Base-by-base conservation (phyloP, 495 filamentous ascomycete genomes). In the Haplographium delicatum region DNA sequence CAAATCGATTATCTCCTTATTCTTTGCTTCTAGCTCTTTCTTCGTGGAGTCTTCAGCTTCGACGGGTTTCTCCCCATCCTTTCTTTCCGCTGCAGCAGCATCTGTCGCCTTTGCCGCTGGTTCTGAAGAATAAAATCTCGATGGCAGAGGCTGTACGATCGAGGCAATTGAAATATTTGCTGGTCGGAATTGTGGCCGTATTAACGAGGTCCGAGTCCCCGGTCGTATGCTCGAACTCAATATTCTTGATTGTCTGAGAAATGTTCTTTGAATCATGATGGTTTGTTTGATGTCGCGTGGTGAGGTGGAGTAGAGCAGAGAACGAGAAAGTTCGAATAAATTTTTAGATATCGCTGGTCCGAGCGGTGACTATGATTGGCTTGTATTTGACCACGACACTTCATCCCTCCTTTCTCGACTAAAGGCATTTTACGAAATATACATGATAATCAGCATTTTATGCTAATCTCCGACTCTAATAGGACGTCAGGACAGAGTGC, bases 21-120 rank as follows among this genome's bases (percentile, higher is more conserved):
- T 82, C 75, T 91, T 94, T 41, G 80, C 75, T 66, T 95, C 89
- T 7, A 95, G 66, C 73, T 95, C 83, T 64, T 80, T 77, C 63
- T 70, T 72, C 19, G 79, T 57, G 25, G 72, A 58, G 13, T 69
- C 70, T 27, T 65, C 67, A 13, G 26, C 56, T 8, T 60, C 57
- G 22, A 35, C 34, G 26, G 16, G 15, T 56, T 59, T 48, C 59
- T 56, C 54, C 48, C 61, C 59, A 35, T 65, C 58, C 6, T 61
- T 61, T 31, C 65, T 64, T 18, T 64, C 65, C 18, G 39, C 22
- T 19, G 35, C 34, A 49, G 48, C 53, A 9, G 23, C 54, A 22
- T 55, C 40, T 42, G 41, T 58, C 50, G 38, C 58, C 65, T 39
- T 68, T 60, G 56, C 68, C 46, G 69, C 65, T 24, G 61, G 44